Base-by-base conservation (phyloP, 2,329 filamentous ascomycete genomes). In the Myriosclerotinia curreyana region DNA sequence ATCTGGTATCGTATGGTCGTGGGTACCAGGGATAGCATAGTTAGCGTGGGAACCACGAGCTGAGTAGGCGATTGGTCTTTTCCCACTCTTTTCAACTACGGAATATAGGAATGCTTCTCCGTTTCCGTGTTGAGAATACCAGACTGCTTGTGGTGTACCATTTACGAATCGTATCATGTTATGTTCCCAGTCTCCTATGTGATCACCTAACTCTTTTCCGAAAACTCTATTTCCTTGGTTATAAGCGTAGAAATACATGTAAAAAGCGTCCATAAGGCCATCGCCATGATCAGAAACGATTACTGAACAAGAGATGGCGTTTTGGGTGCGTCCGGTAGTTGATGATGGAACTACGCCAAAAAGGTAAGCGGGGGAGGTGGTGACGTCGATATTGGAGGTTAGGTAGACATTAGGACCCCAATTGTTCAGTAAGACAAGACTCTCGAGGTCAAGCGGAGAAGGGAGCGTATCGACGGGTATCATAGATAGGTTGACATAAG, bases 181-280 rank as follows among this genome's bases (percentile, higher is more conserved):
- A 73, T 88, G 85, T 71, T 88, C 86, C 85, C 84, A 86, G 71
- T 87, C 85, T 11, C 86, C 86, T 38, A 89, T 82, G 72, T 89
- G 86, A 71, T 75, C 70, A 3, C 73, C 74, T 3, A 75, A 65
- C 53, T 75, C 73, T n/a, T 69, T 66, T 25, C 64, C 66, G 3
- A 74, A 60, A 2, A 75, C 72, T 1, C 64, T 73, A 52, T 74
- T 75, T 31, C 73, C 74, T 62, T 69, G 71, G 22, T 75, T 74
- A 50, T 72, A 75, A 38, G 74, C 72, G 60, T 75, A 75, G 64
- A 75, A 75, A 64, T 75, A 75, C 72, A 75, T 74, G 63, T 75
- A 75, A 58, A 73, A 75, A 25, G 67, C 73, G 50, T 75, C 74
- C 12, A 74, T 66, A 5, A 44, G 28, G 69, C 86, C 80, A 44